Conservation (phyloP, 768 basidiomycete genomes). For the Termitomyces sp. region DNA sequence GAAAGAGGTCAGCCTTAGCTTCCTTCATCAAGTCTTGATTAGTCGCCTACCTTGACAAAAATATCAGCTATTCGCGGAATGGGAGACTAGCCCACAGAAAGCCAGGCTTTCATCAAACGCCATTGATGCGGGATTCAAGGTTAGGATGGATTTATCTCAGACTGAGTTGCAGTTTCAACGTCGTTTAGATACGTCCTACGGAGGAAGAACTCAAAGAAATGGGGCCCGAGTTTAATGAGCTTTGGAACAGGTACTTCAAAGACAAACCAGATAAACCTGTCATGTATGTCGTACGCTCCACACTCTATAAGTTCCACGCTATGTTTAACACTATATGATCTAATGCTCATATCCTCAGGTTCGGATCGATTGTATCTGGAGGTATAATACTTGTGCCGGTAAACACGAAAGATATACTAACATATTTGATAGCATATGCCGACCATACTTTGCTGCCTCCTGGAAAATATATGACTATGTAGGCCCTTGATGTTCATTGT, state of each 20-base stretch:
- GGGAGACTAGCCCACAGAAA: constrained; percentile 64
- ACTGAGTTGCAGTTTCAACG: neutral
- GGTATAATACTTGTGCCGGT: constrained; percentile 19
- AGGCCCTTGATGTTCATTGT: constrained; percentile 6
- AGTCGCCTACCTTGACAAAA: neutral
- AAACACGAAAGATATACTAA: neutral
- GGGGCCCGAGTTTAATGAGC: constrained; percentile 70
- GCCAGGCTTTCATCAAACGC: constrained; percentile 64
- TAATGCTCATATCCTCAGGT: constrained; percentile 25
- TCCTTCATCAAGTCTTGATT: neutral
- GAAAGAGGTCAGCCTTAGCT: constrained; percentile 37
- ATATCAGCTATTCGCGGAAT: constrained; percentile 49
- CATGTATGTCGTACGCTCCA: constrained; percentile 34
- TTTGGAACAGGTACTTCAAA: constrained; percentile 70
- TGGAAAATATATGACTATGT: constrained; percentile 69
- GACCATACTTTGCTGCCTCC: constrained; percentile 68
- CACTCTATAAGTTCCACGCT: too few relatives aligned
- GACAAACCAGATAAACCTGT: constrained; percentile 78
- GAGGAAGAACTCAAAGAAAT: constrained; percentile 68
- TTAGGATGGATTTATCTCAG: constrained; percentile 8
- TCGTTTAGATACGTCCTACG: constrained; percentile 55
- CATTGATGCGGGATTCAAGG: constrained; percentile 76
- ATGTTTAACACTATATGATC: too few relatives aligned
- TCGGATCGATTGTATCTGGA: constrained; percentile 63
- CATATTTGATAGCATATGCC: constrained; percentile 43